Evolutionary conservation across 768 basidiomycete genomes (phyloP).

Genomic region (Boletus sp.): DNA sequence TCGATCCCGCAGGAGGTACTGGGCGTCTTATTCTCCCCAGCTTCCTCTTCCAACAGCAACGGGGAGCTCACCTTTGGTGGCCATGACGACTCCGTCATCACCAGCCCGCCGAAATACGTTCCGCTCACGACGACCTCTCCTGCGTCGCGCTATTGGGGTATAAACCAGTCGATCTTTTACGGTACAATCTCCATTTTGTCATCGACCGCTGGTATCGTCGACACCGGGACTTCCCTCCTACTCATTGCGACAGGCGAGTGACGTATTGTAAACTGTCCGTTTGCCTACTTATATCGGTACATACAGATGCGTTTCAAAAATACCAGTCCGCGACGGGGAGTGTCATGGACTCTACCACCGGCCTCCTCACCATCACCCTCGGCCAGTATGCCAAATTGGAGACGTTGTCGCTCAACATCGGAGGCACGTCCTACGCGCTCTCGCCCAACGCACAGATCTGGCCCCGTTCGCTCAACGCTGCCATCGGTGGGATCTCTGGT

Average conservation of each 20-base stretch:
- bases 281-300: not conserved
- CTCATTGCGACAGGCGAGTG: slow-evolving; percentile 22
- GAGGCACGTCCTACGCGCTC: slow-evolving; percentile 9
- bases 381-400: slow-evolving; percentile 22
- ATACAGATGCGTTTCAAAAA: slow-evolving; percentile 19
- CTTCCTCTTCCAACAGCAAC: slow-evolving; percentile 14
- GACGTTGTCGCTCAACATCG: slow-evolving; percentile 25
- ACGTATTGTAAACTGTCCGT: not conserved
- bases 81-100: slow-evolving; percentile 16
- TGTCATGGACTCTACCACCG: slow-evolving; percentile 21
- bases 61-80: slow-evolving; percentile 30
- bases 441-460: slow-evolving; percentile 31
- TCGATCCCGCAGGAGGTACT: slow-evolving; percentile 27
- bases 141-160: slow-evolving; percentile 31
- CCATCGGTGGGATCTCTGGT: no score
- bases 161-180: slow-evolving; percentile 31
- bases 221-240: slow-evolving; percentile 33
- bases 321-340: slow-evolving; percentile 27
- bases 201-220: slow-evolving; percentile 32
- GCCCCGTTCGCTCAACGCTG: slow-evolving; percentile 28
- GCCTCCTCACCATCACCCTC: slow-evolving; percentile 26
- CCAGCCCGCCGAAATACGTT: slow-evolving; percentile 22
- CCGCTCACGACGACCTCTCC: slow-evolving; percentile 25
- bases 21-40: slow-evolving; percentile 32
- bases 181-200: slow-evolving; percentile 20